Conservation (phyloP, 2,329 filamentous ascomycete genomes). For the Juglanconis sp. region DNA sequence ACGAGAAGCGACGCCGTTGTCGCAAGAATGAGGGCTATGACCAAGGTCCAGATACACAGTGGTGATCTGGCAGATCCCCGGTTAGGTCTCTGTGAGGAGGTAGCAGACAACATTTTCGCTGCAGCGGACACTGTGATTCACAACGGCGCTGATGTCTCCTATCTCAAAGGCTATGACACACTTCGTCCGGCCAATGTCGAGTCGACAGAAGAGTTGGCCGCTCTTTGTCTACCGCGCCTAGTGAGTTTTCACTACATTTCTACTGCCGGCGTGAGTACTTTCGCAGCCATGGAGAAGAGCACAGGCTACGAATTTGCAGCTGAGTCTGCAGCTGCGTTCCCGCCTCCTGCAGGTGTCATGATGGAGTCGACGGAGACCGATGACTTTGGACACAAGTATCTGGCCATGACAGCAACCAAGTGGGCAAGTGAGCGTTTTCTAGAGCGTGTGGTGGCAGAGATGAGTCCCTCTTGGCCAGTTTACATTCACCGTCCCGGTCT, state of each 20-base stretch:
- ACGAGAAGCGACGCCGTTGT: too few relatives aligned
- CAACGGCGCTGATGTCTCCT: slow-evolving; percentile 37
- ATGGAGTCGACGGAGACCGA: neutral
- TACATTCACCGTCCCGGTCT: too few relatives aligned
- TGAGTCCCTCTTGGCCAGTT: too few relatives aligned
- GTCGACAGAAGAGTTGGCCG: slow-evolving; percentile 32
- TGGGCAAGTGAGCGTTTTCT: neutral
- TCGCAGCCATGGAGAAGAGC: slow-evolving; percentile 6
- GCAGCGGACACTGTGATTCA: too few relatives aligned
- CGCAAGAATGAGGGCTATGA: too few relatives aligned
- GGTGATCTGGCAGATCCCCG: slow-evolving; percentile 25
- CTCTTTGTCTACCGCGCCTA: slow-evolving; percentile 23
- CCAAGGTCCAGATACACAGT: neutral
- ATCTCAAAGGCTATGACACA: slow-evolving; percentile 33
- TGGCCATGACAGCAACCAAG: neutral
- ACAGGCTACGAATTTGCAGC: too few relatives aligned
- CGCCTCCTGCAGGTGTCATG: too few relatives aligned
- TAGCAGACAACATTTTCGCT: slow-evolving; percentile 3
- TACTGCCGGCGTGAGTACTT: slow-evolving; percentile 28
- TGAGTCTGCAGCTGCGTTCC: too few relatives aligned
- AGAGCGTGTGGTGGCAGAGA: too few relatives aligned
- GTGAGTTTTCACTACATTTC: slow-evolving; percentile 28
- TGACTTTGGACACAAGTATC: neutral
- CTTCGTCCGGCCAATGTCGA: slow-evolving; percentile 33
- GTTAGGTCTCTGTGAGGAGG: slow-evolving; percentile 21